Evolutionary conservation across 495 filamentous ascomycete species (phyloP).

Genomic region (Penicillium bovifimosum): DNA sequence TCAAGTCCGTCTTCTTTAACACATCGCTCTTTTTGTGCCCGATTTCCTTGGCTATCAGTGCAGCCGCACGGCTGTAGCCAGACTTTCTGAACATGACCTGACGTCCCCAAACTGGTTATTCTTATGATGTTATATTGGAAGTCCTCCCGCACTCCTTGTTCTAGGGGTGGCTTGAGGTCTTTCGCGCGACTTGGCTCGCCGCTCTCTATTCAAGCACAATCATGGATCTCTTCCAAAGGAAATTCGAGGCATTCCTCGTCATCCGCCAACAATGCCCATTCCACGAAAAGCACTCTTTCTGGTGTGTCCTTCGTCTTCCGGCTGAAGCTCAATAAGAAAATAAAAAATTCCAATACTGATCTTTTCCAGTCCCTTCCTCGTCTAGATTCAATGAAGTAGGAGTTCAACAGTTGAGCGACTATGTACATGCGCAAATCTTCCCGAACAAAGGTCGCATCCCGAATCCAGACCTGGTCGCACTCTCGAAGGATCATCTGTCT

Average conservation of each 20-base stretch:
- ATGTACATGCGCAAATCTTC: conserved; percentile 83
- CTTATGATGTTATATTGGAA: conserved; percentile 28
- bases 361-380: conserved; percentile 45
- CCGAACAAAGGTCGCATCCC: conserved; percentile 50
- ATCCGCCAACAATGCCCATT: conserved; percentile 19
- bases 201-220: conserved; percentile 12
- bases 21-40: background rate
- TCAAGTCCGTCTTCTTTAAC: background rate
- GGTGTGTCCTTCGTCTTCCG: conserved; percentile 21
- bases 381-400: conserved; percentile 85
- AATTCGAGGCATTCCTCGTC: conserved; percentile 20
- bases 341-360: conserved; percentile 19
- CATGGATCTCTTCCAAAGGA: conserved; percentile 9
- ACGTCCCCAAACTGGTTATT: background rate
- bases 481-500: conserved; percentile 77
- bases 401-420: conserved; percentile 82
- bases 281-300: conserved; percentile 25
- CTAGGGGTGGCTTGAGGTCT: conserved; percentile 32
- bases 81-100: conserved; percentile 24
- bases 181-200: conserved; percentile 24
- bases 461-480: conserved; percentile 62
- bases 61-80: conserved; percentile 13
- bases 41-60: background rate
- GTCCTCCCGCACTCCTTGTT: conserved; percentile 29
- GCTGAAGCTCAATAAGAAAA: background rate